These are phyloP conservation scores for Acanthamoeba sp. DNA, from an alignment of 208 protist genomes.

Conservation along the genomic window DNA sequence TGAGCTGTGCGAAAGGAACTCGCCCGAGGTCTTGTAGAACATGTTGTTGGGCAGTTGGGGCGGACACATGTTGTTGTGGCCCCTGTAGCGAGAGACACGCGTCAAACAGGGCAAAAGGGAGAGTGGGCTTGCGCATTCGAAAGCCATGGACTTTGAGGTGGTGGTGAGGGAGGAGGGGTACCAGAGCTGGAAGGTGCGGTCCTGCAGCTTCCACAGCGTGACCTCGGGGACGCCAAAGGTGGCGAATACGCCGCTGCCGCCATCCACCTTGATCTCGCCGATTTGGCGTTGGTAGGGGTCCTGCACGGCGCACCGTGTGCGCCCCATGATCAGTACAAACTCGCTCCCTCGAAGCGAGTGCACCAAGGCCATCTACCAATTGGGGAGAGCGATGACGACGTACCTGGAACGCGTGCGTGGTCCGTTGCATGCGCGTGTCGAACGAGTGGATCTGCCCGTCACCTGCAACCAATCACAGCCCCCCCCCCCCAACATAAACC, in stretches of 20 bases:
- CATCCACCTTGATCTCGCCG: slow-evolving; percentile 52
- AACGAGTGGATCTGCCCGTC: slow-evolving; percentile 50
- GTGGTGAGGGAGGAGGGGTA: background rate
- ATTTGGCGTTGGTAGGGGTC: slow-evolving; percentile 55
- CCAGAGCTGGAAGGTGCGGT: slow-evolving; percentile 4
- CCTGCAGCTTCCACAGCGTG: background rate
- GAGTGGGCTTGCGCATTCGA: too few relatives aligned
- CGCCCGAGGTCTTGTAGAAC: slow-evolving; percentile 4
- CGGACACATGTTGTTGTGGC: slow-evolving; percentile 3
- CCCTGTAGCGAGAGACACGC: background rate
- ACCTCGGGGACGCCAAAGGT: slow-evolving; percentile 52
- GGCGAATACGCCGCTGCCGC: background rate
- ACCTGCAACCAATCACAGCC: background rate
- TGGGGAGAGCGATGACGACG: too few relatives aligned
- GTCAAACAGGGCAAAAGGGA: background rate
- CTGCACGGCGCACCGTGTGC: background rate
- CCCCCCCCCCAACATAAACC: too few relatives aligned
- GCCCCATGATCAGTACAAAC: background rate
- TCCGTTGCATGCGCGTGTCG: slow-evolving; percentile 35
- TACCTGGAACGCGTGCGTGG: slow-evolving; percentile 11
- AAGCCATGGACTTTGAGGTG: too few relatives aligned
- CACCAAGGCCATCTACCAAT: too few relatives aligned
- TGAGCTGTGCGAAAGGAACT: background rate
- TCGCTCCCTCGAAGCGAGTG: too few relatives aligned
- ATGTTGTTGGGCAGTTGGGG: background rate